Evolutionary conservation across 352 stramenopile species (phyloP), one percentile per base, ranked within the genome.

Genomic region (Hyaloperonospora arabidopsidis): DNA sequence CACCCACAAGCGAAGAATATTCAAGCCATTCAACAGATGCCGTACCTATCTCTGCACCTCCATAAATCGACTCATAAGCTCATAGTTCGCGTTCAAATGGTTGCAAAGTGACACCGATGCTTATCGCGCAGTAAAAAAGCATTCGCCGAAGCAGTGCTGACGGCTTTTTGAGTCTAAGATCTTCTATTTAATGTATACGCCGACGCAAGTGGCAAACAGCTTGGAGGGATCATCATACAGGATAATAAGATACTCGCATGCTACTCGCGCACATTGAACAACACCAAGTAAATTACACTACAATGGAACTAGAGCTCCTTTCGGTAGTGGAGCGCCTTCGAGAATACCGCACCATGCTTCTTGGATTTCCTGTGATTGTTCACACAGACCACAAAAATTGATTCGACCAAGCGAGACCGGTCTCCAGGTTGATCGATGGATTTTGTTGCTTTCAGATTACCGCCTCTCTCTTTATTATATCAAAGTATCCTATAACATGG

Each of bases 1-100:
- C 41, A 58, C 10, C 43, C 52, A 2, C 52, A 58, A 22, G 22
- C n/a, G 14, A 56, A 57, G 21, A 51, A 52, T 10, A 17, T 51
- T 2, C 28, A 57, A 21, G 51, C 51, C 0, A 57, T 57, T 1
- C 29, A 57, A 13, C 29, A 57, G 6, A 57, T 32, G 51, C 51
- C 15, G 40, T 50, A 40, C 51, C 2, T 18, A 17, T 1, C 5
- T 51, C 2, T 50, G 39, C 6, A 19, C 41, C 2, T 18, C 13
- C 8, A 28, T 57, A 0, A 57, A 57, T n/a, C 32, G 19, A 1
- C 8, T 57, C 8, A 47, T 40, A 1, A 50, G 23, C 0, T 50
- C 44, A 1, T 46, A 44, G 4, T 1, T 36, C 2, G 18, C 19
- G n/a, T 57, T 57, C 22, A 19, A 10, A 1, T 57, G 51, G 51